Percentiles rank a stretch among this genome's conserved stretches.
Conservation (phyloP, 108 stramenopile species). For the Cyclotella distinguenda region DNA sequence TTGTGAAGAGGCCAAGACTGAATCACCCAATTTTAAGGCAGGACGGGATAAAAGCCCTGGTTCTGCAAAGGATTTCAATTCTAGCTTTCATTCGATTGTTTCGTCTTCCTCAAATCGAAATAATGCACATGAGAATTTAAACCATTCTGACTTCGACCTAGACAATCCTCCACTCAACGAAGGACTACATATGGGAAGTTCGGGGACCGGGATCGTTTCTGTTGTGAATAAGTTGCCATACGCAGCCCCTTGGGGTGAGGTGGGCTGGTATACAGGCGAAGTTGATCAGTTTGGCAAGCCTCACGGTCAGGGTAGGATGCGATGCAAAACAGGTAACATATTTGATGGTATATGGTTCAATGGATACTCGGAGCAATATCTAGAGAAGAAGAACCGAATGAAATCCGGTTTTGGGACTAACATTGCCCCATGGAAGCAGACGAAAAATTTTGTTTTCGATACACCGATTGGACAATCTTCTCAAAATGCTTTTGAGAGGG, state of each 20-base stretch:
- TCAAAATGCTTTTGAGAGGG: too few relatives aligned
- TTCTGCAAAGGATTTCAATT: neutral
- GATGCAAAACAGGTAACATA: slow-evolving; percentile 32
- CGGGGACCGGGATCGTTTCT: neutral
- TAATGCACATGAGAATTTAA: too few relatives aligned
- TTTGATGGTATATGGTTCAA: slow-evolving; percentile 14
- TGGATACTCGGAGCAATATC: slow-evolving; percentile 17
- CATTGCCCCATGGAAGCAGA: slow-evolving; percentile 12
- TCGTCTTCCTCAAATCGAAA: neutral
- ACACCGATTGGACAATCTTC: too few relatives aligned
- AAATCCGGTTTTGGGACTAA: slow-evolving; percentile 10
- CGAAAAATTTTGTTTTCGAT: neutral
- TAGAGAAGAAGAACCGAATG: slow-evolving; percentile 10
- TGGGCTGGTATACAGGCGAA: slow-evolving; percentile 54
- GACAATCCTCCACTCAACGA: neutral
- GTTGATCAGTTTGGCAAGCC: slow-evolving; percentile 42
- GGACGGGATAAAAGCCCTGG: neutral
- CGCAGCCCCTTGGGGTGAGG: slow-evolving; percentile 51
- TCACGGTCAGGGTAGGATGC: slow-evolving; percentile 58
- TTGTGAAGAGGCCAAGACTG: slow-evolving; percentile 3
- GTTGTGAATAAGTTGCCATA: slow-evolving; percentile 22
- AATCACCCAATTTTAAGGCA: neutral
- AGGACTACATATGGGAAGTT: neutral
- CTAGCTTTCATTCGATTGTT: neutral
- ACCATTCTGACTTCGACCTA: too few relatives aligned